Evolutionary conservation across 2,329 filamentous ascomycete genomes (phyloP).

Genomic region (Fusarium sp.): DNA sequence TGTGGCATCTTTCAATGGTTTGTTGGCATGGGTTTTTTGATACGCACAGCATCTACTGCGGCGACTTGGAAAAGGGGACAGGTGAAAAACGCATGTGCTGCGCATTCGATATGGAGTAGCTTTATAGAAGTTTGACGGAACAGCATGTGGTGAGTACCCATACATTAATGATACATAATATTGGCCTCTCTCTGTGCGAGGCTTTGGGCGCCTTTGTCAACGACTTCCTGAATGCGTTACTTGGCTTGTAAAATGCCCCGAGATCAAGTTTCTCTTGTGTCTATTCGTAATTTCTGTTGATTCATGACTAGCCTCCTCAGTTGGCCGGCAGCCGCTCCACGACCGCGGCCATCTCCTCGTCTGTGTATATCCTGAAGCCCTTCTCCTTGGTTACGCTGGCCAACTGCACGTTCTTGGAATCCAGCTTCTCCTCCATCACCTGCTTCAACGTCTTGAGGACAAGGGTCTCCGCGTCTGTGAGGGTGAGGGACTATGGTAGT

Average conservation of each 20-base stretch:
- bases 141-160: slow-evolving; percentile 31
- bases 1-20: slow-evolving; percentile 1
- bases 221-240: slow-evolving; percentile 23
- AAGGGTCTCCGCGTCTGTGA: slow-evolving; percentile 91
- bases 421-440: slow-evolving; percentile 99
- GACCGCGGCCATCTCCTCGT: slow-evolving; percentile 95
- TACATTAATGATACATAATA: slow-evolving; percentile 49
- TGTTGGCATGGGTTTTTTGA: background rate
- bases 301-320: slow-evolving; percentile 50
- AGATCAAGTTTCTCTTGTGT: slow-evolving; percentile 35
- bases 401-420: slow-evolving; percentile 97
- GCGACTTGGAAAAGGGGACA: background rate
- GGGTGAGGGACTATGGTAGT: slow-evolving; percentile 77
- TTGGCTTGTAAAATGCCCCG: slow-evolving; percentile 21
- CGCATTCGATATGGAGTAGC: background rate
- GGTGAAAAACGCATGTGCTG: background rate
- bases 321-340: slow-evolving; percentile 83
- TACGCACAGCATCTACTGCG: background rate
- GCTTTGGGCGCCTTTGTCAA: slow-evolving; percentile 16
- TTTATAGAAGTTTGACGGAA: slow-evolving; percentile 21
- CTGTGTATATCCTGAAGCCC: slow-evolving; percentile 98
- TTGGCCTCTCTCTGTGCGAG: slow-evolving; percentile 14
- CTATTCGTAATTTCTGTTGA: slow-evolving; percentile 39
- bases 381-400: slow-evolving; percentile 98
- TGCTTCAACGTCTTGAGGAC: slow-evolving; percentile 99